phyloP scores from a whole-genome alignment of 2,329 filamentous ascomycete species.

The Sarocladium oryzae region DNA sequence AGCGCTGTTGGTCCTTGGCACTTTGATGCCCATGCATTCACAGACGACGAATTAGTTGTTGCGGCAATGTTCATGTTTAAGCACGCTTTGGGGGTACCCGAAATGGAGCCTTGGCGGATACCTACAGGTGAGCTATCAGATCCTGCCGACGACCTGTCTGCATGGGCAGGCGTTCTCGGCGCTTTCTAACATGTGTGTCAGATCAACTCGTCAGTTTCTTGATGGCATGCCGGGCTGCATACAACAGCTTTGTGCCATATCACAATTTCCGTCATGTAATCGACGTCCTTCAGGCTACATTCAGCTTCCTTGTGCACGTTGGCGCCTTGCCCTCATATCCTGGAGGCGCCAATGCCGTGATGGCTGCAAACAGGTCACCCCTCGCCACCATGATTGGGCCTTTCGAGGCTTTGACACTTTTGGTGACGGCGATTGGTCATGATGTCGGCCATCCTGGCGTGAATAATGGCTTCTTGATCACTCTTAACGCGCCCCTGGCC shows the following conservation, averaged over 20 bases:
- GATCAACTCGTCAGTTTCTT: slow-evolving; percentile 81
- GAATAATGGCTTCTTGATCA: slow-evolving; percentile 93
- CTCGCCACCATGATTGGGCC: slow-evolving; percentile 73
- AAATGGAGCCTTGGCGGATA: slow-evolving; percentile 74
- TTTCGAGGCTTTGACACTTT: slow-evolving; percentile 79
- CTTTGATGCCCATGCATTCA: slow-evolving; percentile 85
- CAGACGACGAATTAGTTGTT: slow-evolving; percentile 83
- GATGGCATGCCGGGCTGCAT: slow-evolving; percentile 83
- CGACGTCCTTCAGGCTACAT: slow-evolving; percentile 90
- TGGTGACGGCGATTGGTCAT: slow-evolving; percentile 95
- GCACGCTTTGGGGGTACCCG: slow-evolving; percentile 76
- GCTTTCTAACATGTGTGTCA: slow-evolving; percentile 32
- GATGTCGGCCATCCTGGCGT: slow-evolving; percentile 97
- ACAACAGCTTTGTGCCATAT: slow-evolving; percentile 93
- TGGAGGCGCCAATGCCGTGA: slow-evolving; percentile 20
- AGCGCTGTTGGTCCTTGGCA: slow-evolving; percentile 70
- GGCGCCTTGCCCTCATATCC: slow-evolving; percentile 68
- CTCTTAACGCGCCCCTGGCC: slow-evolving; percentile 84
- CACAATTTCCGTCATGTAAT: slow-evolving; percentile 98
- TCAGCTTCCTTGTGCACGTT: slow-evolving; percentile 79
- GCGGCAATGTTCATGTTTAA: slow-evolving; percentile 83
- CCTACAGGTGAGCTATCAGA: slow-evolving; percentile 56
- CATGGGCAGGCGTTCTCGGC: background rate
- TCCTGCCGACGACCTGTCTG: background rate
- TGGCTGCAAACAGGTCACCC: slow-evolving; percentile 45